These are phyloP conservation scores for Fragaria nilgerrensis DNA, from an alignment of 306 rosid genomes.

Conservation along the genomic window DNA sequence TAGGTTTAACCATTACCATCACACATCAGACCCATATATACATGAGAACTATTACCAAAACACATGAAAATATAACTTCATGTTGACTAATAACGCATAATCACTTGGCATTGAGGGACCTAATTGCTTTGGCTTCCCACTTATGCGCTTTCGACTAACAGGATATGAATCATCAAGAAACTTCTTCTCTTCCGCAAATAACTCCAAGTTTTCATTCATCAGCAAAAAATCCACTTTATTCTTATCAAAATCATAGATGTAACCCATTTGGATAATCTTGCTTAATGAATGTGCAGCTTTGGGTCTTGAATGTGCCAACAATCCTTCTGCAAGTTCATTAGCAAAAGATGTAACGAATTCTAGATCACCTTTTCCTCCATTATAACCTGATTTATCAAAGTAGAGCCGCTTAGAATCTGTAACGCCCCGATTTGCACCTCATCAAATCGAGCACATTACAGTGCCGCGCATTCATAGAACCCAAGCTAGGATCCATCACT, in stretches of 20 bases:
- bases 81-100: neutral
- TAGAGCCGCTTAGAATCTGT: neutral
- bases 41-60: neutral
- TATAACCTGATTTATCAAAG: neutral
- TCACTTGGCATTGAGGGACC: constrained; percentile 17
- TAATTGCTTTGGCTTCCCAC: neutral
- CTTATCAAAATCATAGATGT: neutral
- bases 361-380: neutral
- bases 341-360: constrained; percentile 25
- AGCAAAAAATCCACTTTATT: constrained; percentile 23
- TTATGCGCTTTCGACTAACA: neutral
- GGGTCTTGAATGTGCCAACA: neutral
- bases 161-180: constrained; percentile 5
- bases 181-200: constrained; percentile 1
- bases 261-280: constrained; percentile 11
- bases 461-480: too few species aligned
- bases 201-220: constrained; percentile 15
- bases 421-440: too few species aligned
- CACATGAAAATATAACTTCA: neutral
- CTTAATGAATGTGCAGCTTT: constrained; percentile 4
- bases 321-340: constrained; percentile 14
- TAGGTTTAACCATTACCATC: too few species aligned
- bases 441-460: too few species aligned
- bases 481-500: too few species aligned
- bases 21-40: neutral